Conservation (phyloP, 306 rosid genomes). For the Vicia villosa region DNA sequence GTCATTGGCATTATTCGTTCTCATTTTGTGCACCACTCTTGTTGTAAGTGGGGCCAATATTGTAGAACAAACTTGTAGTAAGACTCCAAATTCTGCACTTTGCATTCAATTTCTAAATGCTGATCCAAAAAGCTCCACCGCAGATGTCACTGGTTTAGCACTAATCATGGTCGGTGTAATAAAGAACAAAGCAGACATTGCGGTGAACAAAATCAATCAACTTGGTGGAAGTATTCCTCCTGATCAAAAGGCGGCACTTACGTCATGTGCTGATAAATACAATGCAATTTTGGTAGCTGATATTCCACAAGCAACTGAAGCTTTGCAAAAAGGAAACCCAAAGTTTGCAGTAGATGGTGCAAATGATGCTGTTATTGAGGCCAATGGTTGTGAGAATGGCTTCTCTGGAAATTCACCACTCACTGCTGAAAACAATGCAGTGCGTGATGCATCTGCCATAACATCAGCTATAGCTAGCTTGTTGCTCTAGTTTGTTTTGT, state of each 20-base stretch:
- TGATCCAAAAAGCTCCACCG: conserved; percentile 32
- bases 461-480: conserved; percentile 38
- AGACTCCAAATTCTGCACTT: conserved; percentile 44
- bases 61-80: conserved; percentile 43
- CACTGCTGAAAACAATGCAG: conserved; percentile 28
- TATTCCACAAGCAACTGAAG: conserved; percentile 40
- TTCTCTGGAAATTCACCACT: conserved; percentile 48
- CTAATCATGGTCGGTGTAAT: conserved; percentile 44
- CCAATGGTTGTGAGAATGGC: conserved; percentile 29
- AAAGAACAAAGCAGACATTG: conserved; percentile 33
- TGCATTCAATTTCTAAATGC: conserved; percentile 42
- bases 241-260: conserved; percentile 1
- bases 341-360: conserved; percentile 47
- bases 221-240: background rate
- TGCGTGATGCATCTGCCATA: conserved; percentile 29
- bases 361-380: conserved; percentile 40
- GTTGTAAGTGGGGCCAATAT: conserved; percentile 5
- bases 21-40: conserved; percentile 15
- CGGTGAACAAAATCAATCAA: conserved; percentile 2
- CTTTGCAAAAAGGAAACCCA: conserved; percentile 38
- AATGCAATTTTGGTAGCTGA: conserved; percentile 36
- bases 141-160: conserved; percentile 45
- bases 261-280: conserved; percentile 29
- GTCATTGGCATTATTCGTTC: background rate
- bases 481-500: background rate